Evolutionary conservation across 179 eudicot genomes (phyloP).

Genomic region (Patellifolia procumbens): DNA sequence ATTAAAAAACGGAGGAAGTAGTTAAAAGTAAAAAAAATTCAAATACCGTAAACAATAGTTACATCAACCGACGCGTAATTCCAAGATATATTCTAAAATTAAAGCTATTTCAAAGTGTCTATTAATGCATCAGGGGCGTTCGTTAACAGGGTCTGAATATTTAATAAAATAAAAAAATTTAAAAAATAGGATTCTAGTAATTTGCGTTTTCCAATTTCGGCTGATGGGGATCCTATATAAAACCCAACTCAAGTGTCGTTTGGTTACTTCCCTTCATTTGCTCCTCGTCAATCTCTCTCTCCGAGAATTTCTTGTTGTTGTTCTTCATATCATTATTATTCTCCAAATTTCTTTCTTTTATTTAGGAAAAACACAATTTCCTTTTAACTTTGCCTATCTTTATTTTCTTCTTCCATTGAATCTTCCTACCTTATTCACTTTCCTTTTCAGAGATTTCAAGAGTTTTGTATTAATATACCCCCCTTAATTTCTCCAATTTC

Average conservation of each 20-base stretch:
- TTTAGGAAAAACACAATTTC: neutral
- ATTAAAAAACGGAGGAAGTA: no score
- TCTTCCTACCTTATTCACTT: constrained; percentile 27
- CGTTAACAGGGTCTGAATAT: no score
- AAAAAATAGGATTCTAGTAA: constrained; percentile 17
- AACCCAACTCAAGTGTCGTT: constrained; percentile 22
- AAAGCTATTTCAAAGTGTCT: no score
- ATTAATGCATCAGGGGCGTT: no score
- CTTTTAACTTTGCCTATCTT: neutral
- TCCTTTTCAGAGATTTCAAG: constrained; percentile 18
- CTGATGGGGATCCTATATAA: constrained; percentile 62
- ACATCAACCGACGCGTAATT: no score
- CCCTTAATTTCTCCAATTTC: neutral
- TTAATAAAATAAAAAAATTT: neutral
- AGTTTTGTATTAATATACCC: neutral
- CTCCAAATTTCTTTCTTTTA: no score
- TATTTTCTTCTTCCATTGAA: constrained; percentile 18
- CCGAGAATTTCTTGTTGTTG: neutral
- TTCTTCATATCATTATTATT: no score
- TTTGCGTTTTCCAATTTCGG: constrained; percentile 39
- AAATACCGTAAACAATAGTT: no score
- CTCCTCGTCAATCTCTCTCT: neutral
- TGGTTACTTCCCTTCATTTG: neutral
- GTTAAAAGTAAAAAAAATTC: no score
- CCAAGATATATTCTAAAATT: no score